A percentile compares a stretch with the other conserved stretches of the same genome.
Conservation (phyloP, 306 rosid species). For the Dalbergia cultrata region DNA sequence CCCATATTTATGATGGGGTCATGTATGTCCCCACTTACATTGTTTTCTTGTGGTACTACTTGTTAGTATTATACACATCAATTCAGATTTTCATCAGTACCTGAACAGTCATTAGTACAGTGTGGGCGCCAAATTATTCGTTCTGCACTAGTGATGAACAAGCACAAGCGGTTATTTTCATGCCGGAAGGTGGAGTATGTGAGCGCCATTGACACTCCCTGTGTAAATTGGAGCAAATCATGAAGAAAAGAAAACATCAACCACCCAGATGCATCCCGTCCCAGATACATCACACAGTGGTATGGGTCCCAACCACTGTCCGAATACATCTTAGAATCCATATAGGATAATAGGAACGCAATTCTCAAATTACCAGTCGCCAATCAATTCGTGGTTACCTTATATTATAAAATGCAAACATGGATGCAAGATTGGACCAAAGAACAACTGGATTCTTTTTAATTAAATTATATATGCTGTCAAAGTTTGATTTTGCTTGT, state of each 20-base stretch:
- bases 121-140: background rate
- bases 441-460: background rate
- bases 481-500: background rate
- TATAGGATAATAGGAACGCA: background rate
- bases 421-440: background rate
- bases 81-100: constrained; percentile 1
- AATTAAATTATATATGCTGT: too few relatives aligned
- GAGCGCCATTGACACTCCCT: background rate
- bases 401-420: background rate
- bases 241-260: background rate
- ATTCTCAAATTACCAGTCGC: background rate
- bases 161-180: background rate
- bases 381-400: background rate
- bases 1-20: background rate
- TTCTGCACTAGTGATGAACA: background rate
- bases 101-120: background rate
- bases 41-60: background rate
- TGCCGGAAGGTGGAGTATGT: too few relatives aligned
- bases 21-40: background rate
- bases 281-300: background rate
- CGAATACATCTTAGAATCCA: background rate
- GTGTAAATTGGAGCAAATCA: background rate
- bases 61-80: background rate
- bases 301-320: background rate
- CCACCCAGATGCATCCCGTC: background rate